These are phyloP conservation scores for Prunus dulcis DNA, from an alignment of 306 rosid species.

Conservation along the genomic window DNA sequence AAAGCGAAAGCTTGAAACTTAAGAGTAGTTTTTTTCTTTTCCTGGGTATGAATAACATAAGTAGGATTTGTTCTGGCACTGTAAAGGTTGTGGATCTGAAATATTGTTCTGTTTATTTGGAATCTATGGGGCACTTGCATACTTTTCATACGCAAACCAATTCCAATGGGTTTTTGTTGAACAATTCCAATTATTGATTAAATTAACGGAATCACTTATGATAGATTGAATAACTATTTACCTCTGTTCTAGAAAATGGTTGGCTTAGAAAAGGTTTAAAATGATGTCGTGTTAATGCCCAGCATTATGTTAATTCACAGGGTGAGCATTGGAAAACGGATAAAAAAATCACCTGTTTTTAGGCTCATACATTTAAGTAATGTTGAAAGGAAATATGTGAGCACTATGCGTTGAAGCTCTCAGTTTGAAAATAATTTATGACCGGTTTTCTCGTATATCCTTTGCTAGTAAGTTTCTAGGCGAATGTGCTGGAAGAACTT, in stretches of 20 bases:
- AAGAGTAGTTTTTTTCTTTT: neutral
- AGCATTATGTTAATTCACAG: neutral
- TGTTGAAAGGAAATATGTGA: neutral
- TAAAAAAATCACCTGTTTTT: neutral
- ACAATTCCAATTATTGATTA: too few species aligned
- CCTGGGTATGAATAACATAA: neutral
- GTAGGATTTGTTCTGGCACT: neutral
- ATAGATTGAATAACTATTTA: neutral
- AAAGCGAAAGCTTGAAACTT: conserved; percentile 8
- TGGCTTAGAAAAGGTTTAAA: neutral
- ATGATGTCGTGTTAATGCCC: neutral
- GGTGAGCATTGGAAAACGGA: neutral
- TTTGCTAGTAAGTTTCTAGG: neutral
- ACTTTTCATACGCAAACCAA: too few species aligned
- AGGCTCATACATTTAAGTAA: neutral
- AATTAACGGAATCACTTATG: neutral
- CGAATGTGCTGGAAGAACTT: neutral
- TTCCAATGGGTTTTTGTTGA: too few species aligned
- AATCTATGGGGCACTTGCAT: neutral
- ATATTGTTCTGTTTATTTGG: neutral
- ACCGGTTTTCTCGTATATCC: neutral
- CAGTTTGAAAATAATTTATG: neutral
- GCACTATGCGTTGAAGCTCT: neutral
- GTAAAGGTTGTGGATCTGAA: neutral
- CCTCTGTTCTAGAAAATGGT: neutral